These are phyloP conservation scores for Aspergillus nidulans DNA, from an alignment of 495 filamentous ascomycete species.

Conservation along the genomic window DNA sequence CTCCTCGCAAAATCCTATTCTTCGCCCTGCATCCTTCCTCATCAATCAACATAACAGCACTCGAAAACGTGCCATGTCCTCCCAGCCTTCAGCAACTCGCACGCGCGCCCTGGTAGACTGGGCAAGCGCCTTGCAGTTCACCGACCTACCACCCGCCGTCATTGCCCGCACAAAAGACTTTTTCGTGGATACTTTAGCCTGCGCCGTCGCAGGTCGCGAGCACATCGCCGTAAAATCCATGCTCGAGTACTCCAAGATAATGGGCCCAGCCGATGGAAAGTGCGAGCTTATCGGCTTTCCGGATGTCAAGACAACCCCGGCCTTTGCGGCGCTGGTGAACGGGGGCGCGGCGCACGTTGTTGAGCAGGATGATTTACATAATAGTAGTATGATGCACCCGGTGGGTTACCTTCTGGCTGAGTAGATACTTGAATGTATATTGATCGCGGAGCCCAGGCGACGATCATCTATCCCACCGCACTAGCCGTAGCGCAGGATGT, in stretches of 20 bases:
- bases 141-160: constrained; percentile 1
- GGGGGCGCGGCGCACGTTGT: constrained; percentile 35
- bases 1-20: too few relatives aligned
- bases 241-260: constrained; percentile 21
- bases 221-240: constrained; percentile 32
- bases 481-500: constrained; percentile 33
- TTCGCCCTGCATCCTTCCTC: not conserved
- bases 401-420: constrained; percentile 7
- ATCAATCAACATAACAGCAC: not conserved
- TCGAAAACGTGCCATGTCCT: not conserved
- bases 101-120: not conserved
- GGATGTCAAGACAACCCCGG: constrained; percentile 21
- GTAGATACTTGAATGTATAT: not conserved
- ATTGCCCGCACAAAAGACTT: constrained; percentile 34
- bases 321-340: constrained; percentile 34
- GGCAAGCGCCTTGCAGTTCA: not conserved
- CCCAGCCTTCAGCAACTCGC: not conserved
- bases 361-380: constrained; percentile 38
- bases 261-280: constrained; percentile 30
- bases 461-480: constrained; percentile 32
- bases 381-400: constrained; percentile 36
- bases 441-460: constrained; percentile 18
- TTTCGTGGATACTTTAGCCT: constrained; percentile 31
- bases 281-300: constrained; percentile 27
- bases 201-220: constrained; percentile 31